Base-by-base conservation (phyloP, 2,329 filamentous ascomycete genomes). In the Neonectria magnoliae region DNA sequence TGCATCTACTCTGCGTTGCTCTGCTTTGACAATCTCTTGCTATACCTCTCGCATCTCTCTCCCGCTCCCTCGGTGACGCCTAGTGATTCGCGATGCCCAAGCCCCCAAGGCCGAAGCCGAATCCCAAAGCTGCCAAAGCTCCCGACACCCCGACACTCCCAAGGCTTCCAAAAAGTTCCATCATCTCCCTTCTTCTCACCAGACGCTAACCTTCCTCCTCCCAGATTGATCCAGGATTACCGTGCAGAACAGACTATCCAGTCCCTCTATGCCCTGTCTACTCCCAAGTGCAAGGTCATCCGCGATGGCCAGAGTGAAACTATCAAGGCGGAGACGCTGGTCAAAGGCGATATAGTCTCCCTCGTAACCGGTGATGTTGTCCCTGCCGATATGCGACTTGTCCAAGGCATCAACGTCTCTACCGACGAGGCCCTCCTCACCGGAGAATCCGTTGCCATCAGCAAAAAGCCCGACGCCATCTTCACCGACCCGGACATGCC, bases 361-460 rank as follows among this genome's bases (percentile, higher is more conserved):
- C 83, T 89, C 68, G 85, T 81, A 68, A 89, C 87, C 45, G 91
- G 91, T 68, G 90, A 92, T 75, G 88, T 91, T 52, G 84, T 92
- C 38, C 90, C 91, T 5, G 91, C 90, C 36, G 91, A 93, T 77
- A 80, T 92, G 54, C 85, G 90, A 66, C 80, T 90, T 20, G 78
- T 90, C 66, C 85, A 90, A 67, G 87, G 86, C 61, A 88, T 93
- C 79, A 94, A 94, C 77, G 81, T 93, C 64, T 91, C 90, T 54
- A 91, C 90, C 68, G 92, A 97, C 66, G 91, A 93, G 77, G 90
- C 91, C 13, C 84, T 92, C 63, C 85, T 93, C 42, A 93, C 91
- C 14, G 91, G 91, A 67, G 91, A 93, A 80, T 91, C 91, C 38
- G 78, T 91, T 7, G 88, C 91, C 63, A 89, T 91, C 59, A 87